Base-by-base conservation (phyloP, 2,329 filamentous ascomycete species). In the Polytolypa hystricis region DNA sequence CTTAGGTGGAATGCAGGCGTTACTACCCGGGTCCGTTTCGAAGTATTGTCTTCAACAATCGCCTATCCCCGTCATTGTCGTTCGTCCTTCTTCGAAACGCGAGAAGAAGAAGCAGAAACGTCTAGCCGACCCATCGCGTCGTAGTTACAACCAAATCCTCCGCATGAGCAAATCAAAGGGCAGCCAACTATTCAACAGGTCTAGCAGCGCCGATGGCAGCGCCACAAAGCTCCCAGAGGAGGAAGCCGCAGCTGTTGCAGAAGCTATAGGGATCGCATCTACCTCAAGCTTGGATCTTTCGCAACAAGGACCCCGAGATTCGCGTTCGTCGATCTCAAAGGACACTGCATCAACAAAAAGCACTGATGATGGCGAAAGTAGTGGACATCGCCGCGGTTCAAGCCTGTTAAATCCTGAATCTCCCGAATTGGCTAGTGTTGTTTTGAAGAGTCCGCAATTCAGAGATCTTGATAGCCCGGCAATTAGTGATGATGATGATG, bases 31-130 rank as follows among this genome's bases (percentile, higher is more conserved):
- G 45, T 91, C 83, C 0, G 87, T 94, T 30, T 93, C 84, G 17
- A 94, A 94, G 55, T 95, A 94, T 61, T 94, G 87, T 52, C 70
- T 94, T 9, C 87, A 95, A 55, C 87, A 93, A 56, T 93, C 84
- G 2, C 86, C 87, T 0, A 84, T 95, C 1, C 87, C 87, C 1
- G 87, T 94, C 5, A 87, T 94, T 19, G 87, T 95, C 20, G 87
- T 94, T 7, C 76, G 87, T 3, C 86, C 87, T 23, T 82, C 81
- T 20, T 81, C 83, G 42, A 93, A 93, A 63, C 80, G 87, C 14
- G 75, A 84, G 53, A 91, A 91, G 62, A 93, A 93, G 65, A 93
- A 91, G 61, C 72, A 74, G 41, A 94, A 94, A 65, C 78, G 87
- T 19, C 73, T 77, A 34, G 77, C 81, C 37, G 84, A 94, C 49